A percentile compares a stretch with the other conserved stretches of the same genome.
Evolutionary conservation across 2,329 filamentous ascomycete genomes (phyloP).

Genomic region (Macrophomina phaseolina): DNA sequence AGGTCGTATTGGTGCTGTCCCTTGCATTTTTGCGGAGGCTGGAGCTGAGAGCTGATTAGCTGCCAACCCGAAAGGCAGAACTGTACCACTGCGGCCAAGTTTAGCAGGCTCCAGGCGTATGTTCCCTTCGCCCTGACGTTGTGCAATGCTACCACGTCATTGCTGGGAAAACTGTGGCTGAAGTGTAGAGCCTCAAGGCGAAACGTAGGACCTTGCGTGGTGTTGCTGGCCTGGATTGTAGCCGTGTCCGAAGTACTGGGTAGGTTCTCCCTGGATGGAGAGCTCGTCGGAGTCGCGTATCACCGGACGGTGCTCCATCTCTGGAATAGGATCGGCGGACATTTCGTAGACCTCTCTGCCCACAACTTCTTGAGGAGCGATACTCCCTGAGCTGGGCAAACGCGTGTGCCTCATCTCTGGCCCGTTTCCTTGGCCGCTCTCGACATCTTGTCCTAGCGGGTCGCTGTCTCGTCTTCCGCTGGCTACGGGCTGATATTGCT

Average conservation of each 20-base stretch:
- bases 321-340: slow-evolving; percentile 9
- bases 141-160: slow-evolving; percentile 12
- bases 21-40: neutral
- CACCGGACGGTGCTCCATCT: slow-evolving; percentile 12
- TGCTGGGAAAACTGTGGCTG: neutral
- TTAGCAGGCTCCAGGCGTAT: neutral
- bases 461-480: neutral
- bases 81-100: slow-evolving; percentile 1
- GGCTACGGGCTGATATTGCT: slow-evolving; percentile 2
- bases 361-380: slow-evolving; percentile 3
- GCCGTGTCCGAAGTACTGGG: slow-evolving; percentile 1
- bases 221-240: neutral
- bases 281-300: slow-evolving; percentile 8
- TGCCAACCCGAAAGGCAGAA: neutral
- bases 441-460: neutral
- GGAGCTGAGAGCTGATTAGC: slow-evolving; percentile 13
- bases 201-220: neutral
- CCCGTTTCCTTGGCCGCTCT: neutral
- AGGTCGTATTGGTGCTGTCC: neutral
- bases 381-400: neutral
- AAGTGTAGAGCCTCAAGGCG: slow-evolving; percentile 7
- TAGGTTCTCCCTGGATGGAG: neutral
- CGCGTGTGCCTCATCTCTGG: neutral
- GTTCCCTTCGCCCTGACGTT: neutral
- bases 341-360: slow-evolving; percentile 12